A percentile compares a stretch with the other conserved stretches of the same genome.
phyloP scores from a whole-genome alignment of 2,329 filamentous ascomycete genomes.

The Fusarium irregulare region DNA sequence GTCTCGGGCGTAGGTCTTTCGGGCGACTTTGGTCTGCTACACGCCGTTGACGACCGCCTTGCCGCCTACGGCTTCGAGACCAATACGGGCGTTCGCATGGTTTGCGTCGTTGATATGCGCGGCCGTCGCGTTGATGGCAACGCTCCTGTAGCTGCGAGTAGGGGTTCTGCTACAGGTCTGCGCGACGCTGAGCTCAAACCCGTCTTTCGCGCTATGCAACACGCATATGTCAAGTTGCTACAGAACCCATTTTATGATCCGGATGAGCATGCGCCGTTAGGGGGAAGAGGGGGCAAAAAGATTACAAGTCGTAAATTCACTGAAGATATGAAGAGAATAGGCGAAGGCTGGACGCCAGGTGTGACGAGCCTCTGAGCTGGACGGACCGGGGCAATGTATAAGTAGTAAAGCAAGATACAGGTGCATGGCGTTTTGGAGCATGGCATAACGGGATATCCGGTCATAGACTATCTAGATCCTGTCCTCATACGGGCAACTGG shows the following conservation, averaged over 20 bases:
- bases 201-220: constrained; percentile 91
- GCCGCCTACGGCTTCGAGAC: constrained; percentile 97
- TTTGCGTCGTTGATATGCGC: constrained; percentile 91
- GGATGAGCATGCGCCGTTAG: constrained; percentile 78
- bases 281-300: constrained; percentile 68
- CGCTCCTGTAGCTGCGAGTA: constrained; percentile 32
- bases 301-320: constrained; percentile 87
- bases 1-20: constrained; percentile 64
- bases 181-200: constrained; percentile 89
- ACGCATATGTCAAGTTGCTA: constrained; percentile 87
- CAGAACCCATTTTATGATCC: constrained; percentile 97
- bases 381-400: constrained; percentile 49
- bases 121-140: constrained; percentile 66
- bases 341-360: constrained; percentile 84
- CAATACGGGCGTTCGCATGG: constrained; percentile 91
- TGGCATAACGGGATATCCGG: constrained; percentile 41
- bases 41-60: constrained; percentile 92
- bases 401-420: constrained; percentile 35
- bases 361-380: constrained; percentile 65
- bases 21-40: constrained; percentile 90
- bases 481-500: constrained; percentile 22
- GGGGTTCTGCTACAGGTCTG: constrained; percentile 70
- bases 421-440: constrained; percentile 47
- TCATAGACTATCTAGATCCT: constrained; percentile 39
- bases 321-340: constrained; percentile 86